Evolutionary conservation across 1,284 basidiomycete species (phyloP), one percentile per base, ranked within the genome.

Genomic region (Apiotrichum porosum): DNA sequence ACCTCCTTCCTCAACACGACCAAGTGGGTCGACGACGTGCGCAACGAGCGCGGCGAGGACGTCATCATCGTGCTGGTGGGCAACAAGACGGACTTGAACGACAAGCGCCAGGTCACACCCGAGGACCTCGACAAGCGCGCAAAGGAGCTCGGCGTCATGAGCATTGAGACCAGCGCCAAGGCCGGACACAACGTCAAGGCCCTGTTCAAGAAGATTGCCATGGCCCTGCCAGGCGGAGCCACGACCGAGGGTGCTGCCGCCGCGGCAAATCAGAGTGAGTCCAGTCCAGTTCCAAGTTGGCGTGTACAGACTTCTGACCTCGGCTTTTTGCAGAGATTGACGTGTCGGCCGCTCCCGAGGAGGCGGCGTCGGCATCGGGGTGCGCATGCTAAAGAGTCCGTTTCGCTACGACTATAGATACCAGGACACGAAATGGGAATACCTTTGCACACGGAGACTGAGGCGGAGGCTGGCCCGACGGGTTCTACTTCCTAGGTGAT

Each of bases 1-100:
- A 85, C 87, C 58, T 97, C 92, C 18, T 99, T 98, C 81, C 76
- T 94, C 54, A 97, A 95, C 56, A 99, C 95, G 18, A 82, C 87
- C 32, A 98, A 97, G 76, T 99, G 95, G 95, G 94, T 99, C 75
- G 95, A 98, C 72, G 95, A 99, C 66, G 95, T 99, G 33, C 83
- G 93, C 47, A 94, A 92, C 54, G 95, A 99, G 73, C 80, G 95
- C 65, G 95, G 95, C 52, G 89, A 86, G 74, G 95, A 99, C 68
- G 95, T 99, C 28, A 97, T 98, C 65, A 97, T 99, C 61, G 94
- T 97, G 15, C 78, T 99, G 14, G 95, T 98, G 6, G 95, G 95
- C 41, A 99, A 99, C 78, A 99, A 99, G 79, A 95, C 95, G 17
- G 95, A 99, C 76, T 76, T 97, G 55, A 68, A 60, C 49, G 63